Percentiles rank a stretch among this genome's conserved stretches.
These are phyloP conservation scores for Globisporangium iwayamae DNA, from an alignment of 352 stramenopile genomes.

Conservation along the genomic window DNA sequence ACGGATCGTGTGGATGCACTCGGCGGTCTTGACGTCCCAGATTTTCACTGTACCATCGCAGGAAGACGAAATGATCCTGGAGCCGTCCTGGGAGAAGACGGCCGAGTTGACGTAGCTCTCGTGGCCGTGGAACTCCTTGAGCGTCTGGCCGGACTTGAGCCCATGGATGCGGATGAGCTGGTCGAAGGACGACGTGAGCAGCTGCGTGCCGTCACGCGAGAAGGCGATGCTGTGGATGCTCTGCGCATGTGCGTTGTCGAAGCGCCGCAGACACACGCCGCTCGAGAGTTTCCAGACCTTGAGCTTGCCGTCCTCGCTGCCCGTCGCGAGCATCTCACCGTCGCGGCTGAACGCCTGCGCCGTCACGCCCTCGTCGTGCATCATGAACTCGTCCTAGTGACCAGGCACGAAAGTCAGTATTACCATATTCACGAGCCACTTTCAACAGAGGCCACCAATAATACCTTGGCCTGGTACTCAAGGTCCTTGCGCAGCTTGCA, in stretches of 20 bases:
- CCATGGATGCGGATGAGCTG: slow-evolving; percentile 91
- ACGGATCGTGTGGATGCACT: slow-evolving; percentile 75
- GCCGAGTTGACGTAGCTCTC: slow-evolving; percentile 90
- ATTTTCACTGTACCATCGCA: slow-evolving; percentile 91
- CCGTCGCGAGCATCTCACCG: slow-evolving; percentile 84
- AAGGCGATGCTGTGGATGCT: slow-evolving; percentile 88
- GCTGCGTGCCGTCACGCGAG: slow-evolving; percentile 86
- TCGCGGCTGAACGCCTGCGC: slow-evolving; percentile 87
- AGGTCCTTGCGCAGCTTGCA: slow-evolving; percentile 89
- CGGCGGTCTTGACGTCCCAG: slow-evolving; percentile 85
- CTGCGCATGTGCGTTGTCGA: slow-evolving; percentile 78
- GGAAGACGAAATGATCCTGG: slow-evolving; percentile 80
- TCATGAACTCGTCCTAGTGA: slow-evolving; percentile 87
- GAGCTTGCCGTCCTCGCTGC: slow-evolving; percentile 81
- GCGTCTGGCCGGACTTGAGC: slow-evolving; percentile 85
- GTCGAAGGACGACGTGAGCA: slow-evolving; percentile 90
- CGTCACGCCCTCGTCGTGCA: slow-evolving; percentile 87
- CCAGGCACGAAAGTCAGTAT: not conserved
- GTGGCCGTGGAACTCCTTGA: slow-evolving; percentile 95
- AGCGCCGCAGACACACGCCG: slow-evolving; percentile 88
- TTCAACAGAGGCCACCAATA: not conserved
- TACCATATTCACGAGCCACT: not conserved
- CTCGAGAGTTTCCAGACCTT: slow-evolving; percentile 92
- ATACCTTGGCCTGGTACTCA: slow-evolving; percentile 88
- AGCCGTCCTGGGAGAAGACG: slow-evolving; percentile 71